These are phyloP conservation scores for Quercus glauca DNA, from an alignment of 306 rosid genomes.

Conservation along the genomic window DNA sequence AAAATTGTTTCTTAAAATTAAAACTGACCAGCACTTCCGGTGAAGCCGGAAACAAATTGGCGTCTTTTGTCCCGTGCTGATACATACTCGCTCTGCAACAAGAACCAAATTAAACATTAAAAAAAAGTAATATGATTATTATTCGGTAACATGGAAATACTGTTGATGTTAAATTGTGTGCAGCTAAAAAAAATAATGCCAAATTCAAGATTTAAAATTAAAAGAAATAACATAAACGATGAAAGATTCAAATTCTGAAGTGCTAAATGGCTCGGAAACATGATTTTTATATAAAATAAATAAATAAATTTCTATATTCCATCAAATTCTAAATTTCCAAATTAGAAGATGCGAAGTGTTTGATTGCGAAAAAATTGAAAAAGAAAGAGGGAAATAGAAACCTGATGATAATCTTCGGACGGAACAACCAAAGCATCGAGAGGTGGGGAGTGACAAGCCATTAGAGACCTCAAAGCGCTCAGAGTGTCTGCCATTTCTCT, in stretches of 20 bases:
- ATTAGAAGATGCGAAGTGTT: neutral
- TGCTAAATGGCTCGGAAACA: neutral
- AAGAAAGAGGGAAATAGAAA: constrained; percentile 11
- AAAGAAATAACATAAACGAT: neutral
- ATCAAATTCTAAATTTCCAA: neutral
- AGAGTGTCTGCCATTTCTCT: constrained; percentile 68
- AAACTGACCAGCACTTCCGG: constrained; percentile 91
- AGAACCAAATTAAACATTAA: neutral
- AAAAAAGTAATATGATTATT: neutral
- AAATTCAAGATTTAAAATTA: neutral
- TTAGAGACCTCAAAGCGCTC: constrained; percentile 61
- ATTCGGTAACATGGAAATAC: neutral
- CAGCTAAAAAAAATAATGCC: neutral
- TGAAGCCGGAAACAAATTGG: constrained; percentile 84
- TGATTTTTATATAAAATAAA: no score
- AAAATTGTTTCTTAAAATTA: neutral
- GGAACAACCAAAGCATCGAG: constrained; percentile 87
- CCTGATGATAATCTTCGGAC: constrained; percentile 98
- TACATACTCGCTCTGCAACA: constrained; percentile 92
- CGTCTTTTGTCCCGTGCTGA: constrained; percentile 89
- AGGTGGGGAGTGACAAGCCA: constrained; percentile 86
- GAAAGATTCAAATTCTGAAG: neutral
- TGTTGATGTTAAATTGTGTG: neutral
- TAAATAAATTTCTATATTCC: neutral
- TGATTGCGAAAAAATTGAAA: no score